Base-by-base conservation (phyloP, 768 basidiomycete species). In the Lepiota brunneoincarnata region DNA sequence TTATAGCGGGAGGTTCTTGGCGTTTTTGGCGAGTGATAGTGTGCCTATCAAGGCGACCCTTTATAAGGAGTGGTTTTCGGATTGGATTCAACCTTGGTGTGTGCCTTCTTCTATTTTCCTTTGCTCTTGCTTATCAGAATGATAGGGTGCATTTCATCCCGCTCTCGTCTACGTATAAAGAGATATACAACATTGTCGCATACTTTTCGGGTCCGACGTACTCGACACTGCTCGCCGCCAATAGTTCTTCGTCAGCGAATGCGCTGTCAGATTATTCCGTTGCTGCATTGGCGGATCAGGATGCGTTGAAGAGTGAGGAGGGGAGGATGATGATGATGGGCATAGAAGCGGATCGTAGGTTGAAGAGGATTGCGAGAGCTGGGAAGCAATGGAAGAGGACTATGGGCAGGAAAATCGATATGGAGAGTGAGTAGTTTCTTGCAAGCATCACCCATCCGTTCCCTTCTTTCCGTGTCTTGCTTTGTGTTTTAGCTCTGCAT, bases 321-420 rank as follows among this genome's bases (percentile, higher is more conserved):
- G 53, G 53, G 5, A 41, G 52, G 23, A 38, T 46, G 11, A 7
- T 28, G 52, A 34, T 54, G 31, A 47, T 38, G 28, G 48, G 35
- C 21, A 23, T 54, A 31, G 53, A 54, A 35, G 53, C 53, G 20
- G 64, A 65, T 42, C 69, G 72, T 12, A 76, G 84, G 49, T 70
- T 93, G 54, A 74, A 83, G 42, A 81, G 88, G 59, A 95, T 97
- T 39, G 94, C 94, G 1, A 74, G 83, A 37, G 91, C 91, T 0
- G 93, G 94, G n/a, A 84, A 92, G 61, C 79, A 91, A 57, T 97
- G 94, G 94, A 91, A 88, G 69, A 79, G 80, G 61, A 87, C 82
- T 1, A 78, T 91, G 23, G 91, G 89, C 21, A 71, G 94, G 41
- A 83, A 78, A 51, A 76, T 86, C 48, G 94, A 97, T 72, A 93